Percentiles rank a stretch among this genome's conserved stretches.
Evolutionary conservation across 1,284 basidiomycete genomes (phyloP).

Genomic region (Austroboletus niveus): DNA sequence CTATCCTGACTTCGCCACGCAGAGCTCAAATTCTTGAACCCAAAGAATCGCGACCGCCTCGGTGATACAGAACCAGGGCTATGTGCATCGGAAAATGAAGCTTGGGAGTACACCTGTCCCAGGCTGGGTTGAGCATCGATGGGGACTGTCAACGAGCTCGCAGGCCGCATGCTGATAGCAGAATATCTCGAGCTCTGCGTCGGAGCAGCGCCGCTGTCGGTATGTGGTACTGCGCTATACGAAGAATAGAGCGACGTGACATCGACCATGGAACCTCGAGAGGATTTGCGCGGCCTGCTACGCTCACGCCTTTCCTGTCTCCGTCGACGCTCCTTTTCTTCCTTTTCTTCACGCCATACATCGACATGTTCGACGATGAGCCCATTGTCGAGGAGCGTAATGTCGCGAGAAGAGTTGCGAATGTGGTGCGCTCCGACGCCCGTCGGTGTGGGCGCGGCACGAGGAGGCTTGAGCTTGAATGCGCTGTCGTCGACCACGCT

Average conservation of each 20-base stretch:
- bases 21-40: slow-evolving; percentile 72
- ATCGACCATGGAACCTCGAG: slow-evolving; percentile 64
- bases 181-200: slow-evolving; percentile 62
- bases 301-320: slow-evolving; percentile 60
- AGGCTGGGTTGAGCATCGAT: slow-evolving; percentile 54
- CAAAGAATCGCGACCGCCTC: slow-evolving; percentile 77
- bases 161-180: slow-evolving; percentile 57
- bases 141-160: slow-evolving; percentile 62
- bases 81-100: slow-evolving; percentile 75
- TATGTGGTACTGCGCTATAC: slow-evolving; percentile 51
- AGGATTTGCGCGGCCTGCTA: slow-evolving; percentile 66
- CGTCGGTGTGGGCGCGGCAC: slow-evolving; percentile 40
- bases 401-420: slow-evolving; percentile 60
- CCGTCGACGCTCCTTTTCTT: slow-evolving; percentile 61
- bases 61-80: slow-evolving; percentile 68
- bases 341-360: slow-evolving; percentile 75
- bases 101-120: slow-evolving; percentile 67
- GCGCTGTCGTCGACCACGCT: slow-evolving; percentile 51
- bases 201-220: slow-evolving; percentile 56
- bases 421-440: slow-evolving; percentile 38
- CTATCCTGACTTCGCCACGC: slow-evolving; percentile 79
- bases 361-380: slow-evolving; percentile 85
- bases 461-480: slow-evolving; percentile 65
- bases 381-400: slow-evolving; percentile 80
- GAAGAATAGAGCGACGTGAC: slow-evolving; percentile 69